phyloP scores from a whole-genome alignment of 768 basidiomycete species.

The Hygrophorus russula region DNA sequence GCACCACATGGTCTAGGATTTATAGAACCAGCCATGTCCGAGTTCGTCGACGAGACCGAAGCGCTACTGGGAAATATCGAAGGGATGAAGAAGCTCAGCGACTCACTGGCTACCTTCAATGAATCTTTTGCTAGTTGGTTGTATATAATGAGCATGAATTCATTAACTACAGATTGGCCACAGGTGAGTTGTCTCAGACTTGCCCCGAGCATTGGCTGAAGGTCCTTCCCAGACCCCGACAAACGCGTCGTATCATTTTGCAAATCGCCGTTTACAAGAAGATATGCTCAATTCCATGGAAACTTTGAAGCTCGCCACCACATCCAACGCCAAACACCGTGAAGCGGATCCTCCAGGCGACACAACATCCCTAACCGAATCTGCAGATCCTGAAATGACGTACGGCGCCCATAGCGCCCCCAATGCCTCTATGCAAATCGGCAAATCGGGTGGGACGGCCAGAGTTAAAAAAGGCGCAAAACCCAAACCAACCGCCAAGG shows the following conservation, averaged over 20 bases:
- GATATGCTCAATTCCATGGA: slow-evolving; percentile 47
- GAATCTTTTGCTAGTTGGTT: slow-evolving; percentile 89
- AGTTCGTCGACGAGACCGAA: slow-evolving; percentile 84
- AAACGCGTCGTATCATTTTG: slow-evolving; percentile 46
- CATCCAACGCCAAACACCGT: slow-evolving; percentile 15
- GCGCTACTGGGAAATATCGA: slow-evolving; percentile 66
- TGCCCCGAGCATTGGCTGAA: background rate
- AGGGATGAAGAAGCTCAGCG: slow-evolving; percentile 57
- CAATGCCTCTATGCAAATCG: slow-evolving; percentile 21
- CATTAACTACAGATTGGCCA: slow-evolving; percentile 87
- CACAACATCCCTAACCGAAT: slow-evolving; percentile 20
- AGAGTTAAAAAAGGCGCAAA: slow-evolving; percentile 51
- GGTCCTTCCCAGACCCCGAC: slow-evolving; percentile 45
- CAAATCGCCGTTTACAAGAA: slow-evolving; percentile 41
- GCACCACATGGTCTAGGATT: slow-evolving; percentile 81
- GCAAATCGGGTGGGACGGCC: slow-evolving; percentile 28
- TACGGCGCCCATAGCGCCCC: slow-evolving; percentile 27
- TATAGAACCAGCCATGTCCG: slow-evolving; percentile 72
- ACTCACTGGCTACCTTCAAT: slow-evolving; percentile 77
- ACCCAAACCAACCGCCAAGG: slow-evolving; percentile 61
- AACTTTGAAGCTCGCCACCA: slow-evolving; percentile 21
- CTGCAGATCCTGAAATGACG: slow-evolving; percentile 29
- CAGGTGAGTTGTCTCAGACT: slow-evolving; percentile 38
- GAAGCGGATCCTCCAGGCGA: slow-evolving; percentile 22
- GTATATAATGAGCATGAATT: slow-evolving; percentile 91